Conservation (phyloP, 257 asterid species). For the Plantago elongata region DNA sequence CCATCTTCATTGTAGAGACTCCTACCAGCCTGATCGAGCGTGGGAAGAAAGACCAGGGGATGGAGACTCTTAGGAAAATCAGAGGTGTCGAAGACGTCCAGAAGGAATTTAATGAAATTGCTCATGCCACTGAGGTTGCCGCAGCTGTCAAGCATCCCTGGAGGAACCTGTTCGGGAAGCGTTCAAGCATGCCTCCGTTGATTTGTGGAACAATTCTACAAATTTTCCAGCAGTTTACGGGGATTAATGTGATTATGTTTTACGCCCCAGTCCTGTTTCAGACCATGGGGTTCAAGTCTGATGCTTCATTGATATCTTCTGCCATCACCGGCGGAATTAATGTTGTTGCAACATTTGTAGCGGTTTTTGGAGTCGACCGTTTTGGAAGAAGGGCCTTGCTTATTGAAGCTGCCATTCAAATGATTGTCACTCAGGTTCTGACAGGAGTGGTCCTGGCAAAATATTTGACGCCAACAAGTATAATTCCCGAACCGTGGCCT, state of each 20-base stretch:
- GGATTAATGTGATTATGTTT: slow-evolving; percentile 25
- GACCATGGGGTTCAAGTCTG: not conserved
- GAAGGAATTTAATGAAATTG: slow-evolving; percentile 2
- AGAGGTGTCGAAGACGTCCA: slow-evolving; percentile 23
- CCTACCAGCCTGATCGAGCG: slow-evolving; percentile 21
- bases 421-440: not conserved
- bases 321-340: not conserved
- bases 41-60: slow-evolving; percentile 17
- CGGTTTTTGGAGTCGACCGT: not conserved
- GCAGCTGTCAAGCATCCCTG: slow-evolving; percentile 8
- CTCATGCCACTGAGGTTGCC: not conserved
- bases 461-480: not conserved
- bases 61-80: not conserved
- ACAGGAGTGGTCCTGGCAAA: not conserved
- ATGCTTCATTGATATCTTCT: not conserved
- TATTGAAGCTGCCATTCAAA: not conserved
- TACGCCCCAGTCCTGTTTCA: slow-evolving; percentile 23
- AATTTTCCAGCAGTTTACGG: slow-evolving; percentile 26
- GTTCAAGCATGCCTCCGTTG: slow-evolving; percentile 16
- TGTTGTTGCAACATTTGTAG: not conserved
- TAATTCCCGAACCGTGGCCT: not conserved
- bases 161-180: slow-evolving; percentile 4
- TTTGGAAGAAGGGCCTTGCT: not conserved
- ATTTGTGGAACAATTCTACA: slow-evolving; percentile 8
- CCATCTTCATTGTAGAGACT: slow-evolving; percentile 14